These are phyloP conservation scores for Chlorella sp. DNA, from an alignment of 139 green algal genomes.

Conservation along the genomic window DNA sequence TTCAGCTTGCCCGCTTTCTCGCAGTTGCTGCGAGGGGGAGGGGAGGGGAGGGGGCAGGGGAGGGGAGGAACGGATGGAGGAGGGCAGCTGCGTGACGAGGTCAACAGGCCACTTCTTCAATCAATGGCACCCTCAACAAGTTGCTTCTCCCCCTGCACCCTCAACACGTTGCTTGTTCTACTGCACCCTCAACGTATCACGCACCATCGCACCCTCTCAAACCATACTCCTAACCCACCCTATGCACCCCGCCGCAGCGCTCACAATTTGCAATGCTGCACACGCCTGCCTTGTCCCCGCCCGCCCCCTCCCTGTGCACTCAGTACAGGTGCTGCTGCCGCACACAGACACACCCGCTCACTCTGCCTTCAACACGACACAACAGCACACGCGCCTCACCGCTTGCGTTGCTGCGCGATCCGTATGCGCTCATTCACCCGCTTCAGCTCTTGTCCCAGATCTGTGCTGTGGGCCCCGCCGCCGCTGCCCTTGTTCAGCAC, in stretches of 20 bases:
- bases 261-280: too few species aligned
- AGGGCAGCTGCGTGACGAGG: neutral
- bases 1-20: constrained; percentile 11
- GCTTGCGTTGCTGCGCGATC: constrained; percentile 1
- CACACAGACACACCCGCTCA: neutral
- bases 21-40: neutral
- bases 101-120: too few species aligned
- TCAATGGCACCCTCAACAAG: too few species aligned
- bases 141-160: too few species aligned
- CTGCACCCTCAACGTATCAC: too few species aligned
- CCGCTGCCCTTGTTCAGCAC: neutral
- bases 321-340: neutral
- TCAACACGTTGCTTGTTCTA: too few species aligned
- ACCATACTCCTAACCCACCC: too few species aligned
- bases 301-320: neutral
- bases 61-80: neutral
- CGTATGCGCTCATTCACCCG: neutral
- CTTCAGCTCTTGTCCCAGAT: constrained; percentile 1
- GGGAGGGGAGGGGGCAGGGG: neutral
- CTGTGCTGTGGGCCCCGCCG: neutral
- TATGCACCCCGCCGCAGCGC: too few species aligned
- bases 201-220: too few species aligned
- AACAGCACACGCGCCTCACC: neutral
- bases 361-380: neutral
- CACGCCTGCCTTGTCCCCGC: too few species aligned